Base-by-base conservation (phyloP, 176 grass and related monocot genomes). In the Puya raimondii region DNA sequence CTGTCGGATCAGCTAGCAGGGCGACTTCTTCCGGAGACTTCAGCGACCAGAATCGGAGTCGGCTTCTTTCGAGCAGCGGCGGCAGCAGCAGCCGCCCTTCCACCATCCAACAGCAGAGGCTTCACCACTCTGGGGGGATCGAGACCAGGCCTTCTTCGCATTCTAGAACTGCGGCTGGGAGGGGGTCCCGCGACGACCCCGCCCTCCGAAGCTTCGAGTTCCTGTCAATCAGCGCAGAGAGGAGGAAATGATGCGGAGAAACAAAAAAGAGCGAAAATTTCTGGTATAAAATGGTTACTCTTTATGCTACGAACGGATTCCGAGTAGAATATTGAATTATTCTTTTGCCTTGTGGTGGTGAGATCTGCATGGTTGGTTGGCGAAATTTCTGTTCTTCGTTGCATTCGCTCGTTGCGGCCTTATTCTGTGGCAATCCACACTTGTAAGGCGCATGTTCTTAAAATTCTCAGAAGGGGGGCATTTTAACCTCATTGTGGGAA, bases 201-300 rank as follows among this genome's bases (percentile, higher is more conserved):
- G 72, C 77, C 56, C 20, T 80, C 29, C 85, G 86, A 81, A 80
- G 75, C 70, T 86, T 94, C 42, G 91, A 90, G 68, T 78, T 84
- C 61, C 91, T 94, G 70, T 82, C 91, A 71, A 90, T 94, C 69
- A 88, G 85, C 16, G 81, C 81, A 8, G 85, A 88, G 57, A 87
- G 81, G 81, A 89, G 82, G 78, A 94, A 83, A 84, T 94, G 56
- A 83, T 76, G 48, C 61, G 23, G 51, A 15, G 11, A 23, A 73
- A 15, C 70, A 79, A 47, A 59, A 63, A 64, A 22, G 14, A 21
- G 14, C n/a, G 47, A 69, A 23, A 22, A 71, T n/a, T 61, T 11
- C 56, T 22, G 17, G 9, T 61, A 15, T 61, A 16, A 9, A 61
- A 61, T 9, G 51, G 51, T 49, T 26, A 67, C 69, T 72, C 65